Conservation (phyloP, 768 basidiomycete genomes). For the Leccinum obscurum region DNA sequence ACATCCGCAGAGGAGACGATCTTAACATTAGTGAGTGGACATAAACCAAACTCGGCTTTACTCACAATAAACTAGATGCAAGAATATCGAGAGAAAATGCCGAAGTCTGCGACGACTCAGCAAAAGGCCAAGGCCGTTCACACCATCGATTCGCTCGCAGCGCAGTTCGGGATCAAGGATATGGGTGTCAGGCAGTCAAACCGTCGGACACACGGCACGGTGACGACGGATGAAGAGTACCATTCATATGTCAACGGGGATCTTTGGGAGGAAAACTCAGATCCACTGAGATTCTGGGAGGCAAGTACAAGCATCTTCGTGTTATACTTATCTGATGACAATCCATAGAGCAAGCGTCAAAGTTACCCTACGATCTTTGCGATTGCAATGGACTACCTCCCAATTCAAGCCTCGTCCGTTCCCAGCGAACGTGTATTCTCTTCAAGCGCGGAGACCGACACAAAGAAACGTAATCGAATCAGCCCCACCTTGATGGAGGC, state of each 20-base stretch:
- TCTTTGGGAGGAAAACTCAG: neutral
- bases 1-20: neutral
- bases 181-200: too few relatives aligned
- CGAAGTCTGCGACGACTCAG: too few relatives aligned
- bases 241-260: neutral
- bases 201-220: too few relatives aligned
- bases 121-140: too few relatives aligned
- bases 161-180: too few relatives aligned
- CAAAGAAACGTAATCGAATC: too few relatives aligned
- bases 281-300: neutral
- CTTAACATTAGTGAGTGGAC: neutral
- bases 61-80: too few relatives aligned
- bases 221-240: neutral
- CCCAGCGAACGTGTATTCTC: neutral
- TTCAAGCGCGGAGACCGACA: too few relatives aligned
- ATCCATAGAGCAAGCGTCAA: neutral
- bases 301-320: neutral
- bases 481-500: too few relatives aligned
- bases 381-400: neutral
- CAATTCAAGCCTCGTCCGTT: neutral
- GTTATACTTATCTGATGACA: neutral
- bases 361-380: neutral
- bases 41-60: too few relatives aligned
- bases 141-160: too few relatives aligned
- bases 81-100: too few relatives aligned